A percentile compares a stretch with the other conserved stretches of the same genome.
Evolutionary conservation across 768 basidiomycete genomes (phyloP).

Genomic region (Panaeolus papilionaceus): DNA sequence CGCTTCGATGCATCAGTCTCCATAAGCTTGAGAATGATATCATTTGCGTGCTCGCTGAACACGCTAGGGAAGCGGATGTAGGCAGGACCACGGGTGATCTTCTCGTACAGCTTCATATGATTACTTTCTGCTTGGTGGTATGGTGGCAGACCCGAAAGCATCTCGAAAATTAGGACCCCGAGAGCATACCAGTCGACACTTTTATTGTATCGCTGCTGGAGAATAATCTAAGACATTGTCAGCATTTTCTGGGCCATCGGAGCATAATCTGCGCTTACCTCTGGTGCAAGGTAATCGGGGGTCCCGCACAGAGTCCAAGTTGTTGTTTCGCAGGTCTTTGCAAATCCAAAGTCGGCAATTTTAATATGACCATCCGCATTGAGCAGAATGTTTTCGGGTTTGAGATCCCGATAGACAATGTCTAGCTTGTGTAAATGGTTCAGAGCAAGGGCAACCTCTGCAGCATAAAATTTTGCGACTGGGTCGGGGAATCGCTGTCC

Average conservation of each 20-base stretch:
- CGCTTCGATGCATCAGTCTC: constrained; percentile 88
- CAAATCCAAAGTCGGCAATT: constrained; percentile 96
- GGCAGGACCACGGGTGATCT: constrained; percentile 79
- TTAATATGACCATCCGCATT: constrained; percentile 97
- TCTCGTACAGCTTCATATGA: constrained; percentile 89
- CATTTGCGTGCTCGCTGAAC: constrained; percentile 77
- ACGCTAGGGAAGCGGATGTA: constrained; percentile 81
- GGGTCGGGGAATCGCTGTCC: constrained; percentile 91
- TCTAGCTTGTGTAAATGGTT: constrained; percentile 86
- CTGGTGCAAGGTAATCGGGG: constrained; percentile 96
- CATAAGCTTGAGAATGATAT: constrained; percentile 90
- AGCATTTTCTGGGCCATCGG: not conserved
- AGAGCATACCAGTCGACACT: constrained; percentile 99
- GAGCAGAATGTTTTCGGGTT: constrained; percentile 95
- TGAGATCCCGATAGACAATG: constrained; percentile 97
- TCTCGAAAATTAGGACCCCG: constrained; percentile 96
- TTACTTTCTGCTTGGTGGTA: constrained; percentile 90
- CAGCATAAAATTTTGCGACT: constrained; percentile 97
- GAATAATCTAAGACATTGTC: constrained; percentile 62
- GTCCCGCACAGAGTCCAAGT: constrained; percentile 98
- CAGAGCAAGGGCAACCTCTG: constrained; percentile 92
- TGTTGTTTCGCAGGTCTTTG: constrained; percentile 84
- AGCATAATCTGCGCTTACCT: constrained; percentile 49
- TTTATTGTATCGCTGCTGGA: constrained; percentile 89
- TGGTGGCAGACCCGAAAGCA: constrained; percentile 95